Evolutionary conservation across 257 asterid species (phyloP), one percentile per base, ranked within the genome.

Genomic region (Plantago major): DNA sequence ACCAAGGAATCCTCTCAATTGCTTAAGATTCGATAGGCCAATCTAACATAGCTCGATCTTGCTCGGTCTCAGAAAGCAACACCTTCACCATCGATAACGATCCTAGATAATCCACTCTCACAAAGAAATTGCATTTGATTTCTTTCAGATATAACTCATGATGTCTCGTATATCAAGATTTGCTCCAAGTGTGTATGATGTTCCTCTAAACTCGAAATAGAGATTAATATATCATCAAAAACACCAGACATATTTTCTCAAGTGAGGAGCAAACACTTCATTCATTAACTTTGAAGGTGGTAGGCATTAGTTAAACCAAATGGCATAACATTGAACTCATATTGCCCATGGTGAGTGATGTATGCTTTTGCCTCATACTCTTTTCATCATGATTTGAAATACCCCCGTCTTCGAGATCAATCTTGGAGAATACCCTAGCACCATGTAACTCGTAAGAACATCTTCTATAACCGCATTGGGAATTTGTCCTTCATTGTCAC

Each of bases 141-240:
- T 3, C 3, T 1, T 55, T 55, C 0, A 19, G 19, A 3, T 2
- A 28, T 0, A 28, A n/a, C 6, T 12, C 10, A 30, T 55, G n/a
- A 1, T 28, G 4, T 5, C 60, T 11, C 3, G 28, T 4, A 1
- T 2, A 26, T 8, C 5, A 55, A 6, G 2, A 33, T 17, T 1
- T 2, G 11, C 1, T 12, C 3, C 5, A 55, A 8, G 14, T 30
- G 60, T 1, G 1, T 12, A 1, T 4, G 7, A 30, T 26, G 60
- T 9, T 16, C 30, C 0, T 0, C 11, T 4, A 28, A 10, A 30
- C 5, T 13, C 7, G 44, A 10, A 10, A 1, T 55, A 13, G 6
- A 55, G 18, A 55, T 19, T 55, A 55, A 30, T 7, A 55, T 55
- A 44, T 55, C 60, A 30, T 55, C 11, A 55, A 55, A 6, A 55